phyloP scores from a whole-genome alignment of 345 rosid species.

The Populus deltoides region DNA sequence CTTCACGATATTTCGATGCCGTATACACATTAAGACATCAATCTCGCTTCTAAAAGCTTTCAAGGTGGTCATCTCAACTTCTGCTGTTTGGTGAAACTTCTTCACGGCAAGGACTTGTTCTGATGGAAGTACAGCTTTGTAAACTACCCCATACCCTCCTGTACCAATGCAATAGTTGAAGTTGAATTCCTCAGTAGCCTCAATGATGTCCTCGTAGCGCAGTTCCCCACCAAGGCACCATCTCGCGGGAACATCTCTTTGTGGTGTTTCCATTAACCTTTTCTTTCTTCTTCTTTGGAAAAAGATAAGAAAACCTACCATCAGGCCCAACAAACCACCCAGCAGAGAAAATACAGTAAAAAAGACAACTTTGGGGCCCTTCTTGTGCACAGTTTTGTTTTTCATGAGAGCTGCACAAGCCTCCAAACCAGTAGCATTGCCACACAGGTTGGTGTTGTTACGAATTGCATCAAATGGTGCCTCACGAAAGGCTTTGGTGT shows the following conservation, averaged over 20 bases:
- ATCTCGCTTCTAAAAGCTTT: conserved; percentile 15
- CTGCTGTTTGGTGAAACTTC: conserved; percentile 1
- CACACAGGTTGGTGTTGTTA: conserved; percentile 13
- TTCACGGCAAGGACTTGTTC: conserved; percentile 7
- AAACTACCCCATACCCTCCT: conserved; percentile 6
- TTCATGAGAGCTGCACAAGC: not conserved
- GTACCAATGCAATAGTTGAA: not conserved
- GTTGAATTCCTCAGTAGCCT: conserved; percentile 11
- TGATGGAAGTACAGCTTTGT: conserved; percentile 6
- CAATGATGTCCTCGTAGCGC: not conserved
- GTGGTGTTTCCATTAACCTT: no score
- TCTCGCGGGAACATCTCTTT: not conserved
- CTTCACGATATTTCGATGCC: conserved; percentile 10
- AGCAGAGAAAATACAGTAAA: not conserved
- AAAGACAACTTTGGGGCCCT: not conserved
- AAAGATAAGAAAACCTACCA: no score
- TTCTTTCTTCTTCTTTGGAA: no score
- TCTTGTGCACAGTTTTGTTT: not conserved
- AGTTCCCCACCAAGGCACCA: not conserved
- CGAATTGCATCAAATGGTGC: no score
- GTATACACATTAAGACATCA: not conserved
- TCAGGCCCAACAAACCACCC: not conserved
- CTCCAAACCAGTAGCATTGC: conserved; percentile 12
- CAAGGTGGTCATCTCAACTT: not conserved
- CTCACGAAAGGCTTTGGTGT: no score